Evolutionary conservation across 805 yeast genomes (phyloP).

Genomic region (Cyberlindnera suaveolens): DNA sequence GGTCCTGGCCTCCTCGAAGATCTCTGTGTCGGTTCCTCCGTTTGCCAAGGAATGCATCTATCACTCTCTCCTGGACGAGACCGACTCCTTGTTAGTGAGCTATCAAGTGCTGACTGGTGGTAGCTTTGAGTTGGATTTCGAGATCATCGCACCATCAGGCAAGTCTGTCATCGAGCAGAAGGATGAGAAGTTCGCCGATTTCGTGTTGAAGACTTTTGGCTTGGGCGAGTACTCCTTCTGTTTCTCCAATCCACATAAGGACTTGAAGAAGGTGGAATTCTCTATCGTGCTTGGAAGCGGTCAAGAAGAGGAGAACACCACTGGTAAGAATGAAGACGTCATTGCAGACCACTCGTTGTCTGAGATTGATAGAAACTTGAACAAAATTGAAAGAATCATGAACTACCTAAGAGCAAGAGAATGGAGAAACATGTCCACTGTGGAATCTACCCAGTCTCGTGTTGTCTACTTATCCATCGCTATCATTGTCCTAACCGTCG

Average conservation of each 20-base stretch:
- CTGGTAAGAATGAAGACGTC: conserved; percentile 42
- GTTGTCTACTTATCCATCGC: conserved; percentile 69
- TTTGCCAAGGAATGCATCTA: conserved; percentile 40
- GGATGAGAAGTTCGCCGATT: conserved; percentile 61
- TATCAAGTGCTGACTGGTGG: conserved; percentile 58
- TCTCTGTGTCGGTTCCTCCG: conserved; percentile 24
- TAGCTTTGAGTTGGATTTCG: conserved; percentile 59
- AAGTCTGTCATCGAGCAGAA: conserved; percentile 41
- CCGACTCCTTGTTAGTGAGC: conserved; percentile 34
- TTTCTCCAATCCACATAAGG: conserved; percentile 58
- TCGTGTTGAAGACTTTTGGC: conserved; percentile 48
- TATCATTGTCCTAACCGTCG: conserved; percentile 68
- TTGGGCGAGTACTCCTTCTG: conserved; percentile 63
- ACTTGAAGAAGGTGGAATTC: conserved; percentile 58
- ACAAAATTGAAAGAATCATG: conserved; percentile 53
- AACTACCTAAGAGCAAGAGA: conserved; percentile 93
- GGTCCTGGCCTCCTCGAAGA: conserved; percentile 15
- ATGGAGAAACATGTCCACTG: conserved; percentile 93
- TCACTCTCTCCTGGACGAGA: conserved; percentile 29
- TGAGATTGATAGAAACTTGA: conserved; percentile 53
- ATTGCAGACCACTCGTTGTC: conserved; percentile 48
- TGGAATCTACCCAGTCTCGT: conserved; percentile 70
- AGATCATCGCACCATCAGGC: conserved; percentile 50
- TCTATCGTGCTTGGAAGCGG: conserved; percentile 45
- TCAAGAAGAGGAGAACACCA: conserved; percentile 24